Base-by-base conservation (phyloP, 352 stramenopile species). In the Globisporangium splendens region DNA sequence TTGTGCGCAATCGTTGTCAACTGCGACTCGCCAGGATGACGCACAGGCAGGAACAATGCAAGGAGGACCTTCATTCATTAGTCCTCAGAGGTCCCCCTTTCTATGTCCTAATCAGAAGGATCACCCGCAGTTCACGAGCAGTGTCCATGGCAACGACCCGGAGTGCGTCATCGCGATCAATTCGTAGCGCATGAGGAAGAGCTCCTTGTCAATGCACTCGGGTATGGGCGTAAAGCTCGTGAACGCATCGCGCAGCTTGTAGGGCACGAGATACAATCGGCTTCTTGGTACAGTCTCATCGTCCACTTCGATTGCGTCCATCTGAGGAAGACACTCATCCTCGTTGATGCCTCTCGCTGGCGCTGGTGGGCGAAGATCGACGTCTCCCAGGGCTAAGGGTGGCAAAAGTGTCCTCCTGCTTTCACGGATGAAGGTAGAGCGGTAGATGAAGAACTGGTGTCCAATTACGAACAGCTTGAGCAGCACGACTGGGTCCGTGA, bases 401-500 rank as follows among this genome's bases (percentile, higher is more conserved):
- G 28, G 28, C 28, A 10, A 35, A 35, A 35, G 28, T 10, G 8
- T 4, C 28, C 28, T 8, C 28, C 28, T 35, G 28, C 28, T 35
- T 35, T 35, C 28, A 11, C 2, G 28, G 8, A 35, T 35, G 10
- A 8, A 35, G 28, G 7, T 35, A 35, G 28, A 35, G 5, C 39
- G 53, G n/a, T 75, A 70, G 21, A 75, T 8, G 42, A 63, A 72
- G 24, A 75, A 21, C 11, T 51, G 22, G 6, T 35, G 14, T 1
- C 64, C 64, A 1, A 49, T 24, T 2, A 66, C 54, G 42, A 52
- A 63, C 6, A 75, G 18, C 1, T 21, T 54, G 5, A 72, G 35
- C 11, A 72, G 55, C 24, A 43, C 47, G 24, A 65, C 20, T 10
- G 68, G 68, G 14, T 75, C 68, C 0, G 68, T 64, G 49, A 75